Evolutionary conservation across 2,329 filamentous ascomycete genomes (phyloP).

Genomic region (Fusarium longipes): DNA sequence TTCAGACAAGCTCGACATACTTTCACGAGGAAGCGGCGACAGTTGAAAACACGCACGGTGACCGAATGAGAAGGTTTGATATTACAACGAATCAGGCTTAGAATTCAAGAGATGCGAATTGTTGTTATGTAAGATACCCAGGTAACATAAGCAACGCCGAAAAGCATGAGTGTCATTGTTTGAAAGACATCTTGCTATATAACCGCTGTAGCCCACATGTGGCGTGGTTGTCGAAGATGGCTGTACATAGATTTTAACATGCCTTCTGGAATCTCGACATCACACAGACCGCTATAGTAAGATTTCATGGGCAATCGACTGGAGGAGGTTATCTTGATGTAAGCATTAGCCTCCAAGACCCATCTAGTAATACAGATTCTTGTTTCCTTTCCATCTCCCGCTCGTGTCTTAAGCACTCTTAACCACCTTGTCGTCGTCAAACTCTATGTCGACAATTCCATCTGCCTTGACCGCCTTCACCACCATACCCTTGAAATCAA

Average conservation of each 20-base stretch:
- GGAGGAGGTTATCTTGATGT: slow-evolving; percentile 43
- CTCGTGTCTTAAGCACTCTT: slow-evolving; percentile 63
- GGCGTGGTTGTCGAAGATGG: background rate
- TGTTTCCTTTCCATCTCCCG: slow-evolving; percentile 37
- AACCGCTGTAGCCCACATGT: background rate
- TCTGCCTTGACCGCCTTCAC: slow-evolving; percentile 97
- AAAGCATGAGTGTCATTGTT: background rate
- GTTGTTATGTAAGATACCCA: background rate
- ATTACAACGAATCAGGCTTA: background rate
- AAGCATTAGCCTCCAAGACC: slow-evolving; percentile 41
- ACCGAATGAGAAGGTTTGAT: too few species aligned
- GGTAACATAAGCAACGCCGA: background rate
- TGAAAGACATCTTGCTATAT: background rate
- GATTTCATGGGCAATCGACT: background rate
- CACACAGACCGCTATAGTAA: background rate
- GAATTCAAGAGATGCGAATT: background rate
- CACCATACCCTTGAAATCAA: slow-evolving; percentile 97
- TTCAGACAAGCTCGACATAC: too few species aligned
- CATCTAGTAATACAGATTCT: slow-evolving; percentile 54
- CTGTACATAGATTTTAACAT: background rate
- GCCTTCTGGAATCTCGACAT: background rate
- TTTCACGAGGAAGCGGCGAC: background rate
- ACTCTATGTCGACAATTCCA: slow-evolving; percentile 85
- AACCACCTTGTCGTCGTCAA: slow-evolving; percentile 82
- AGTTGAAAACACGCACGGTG: background rate